phyloP scores from a whole-genome alignment of 2,329 filamentous ascomycete genomes.

The Clonostachys byssicola region DNA sequence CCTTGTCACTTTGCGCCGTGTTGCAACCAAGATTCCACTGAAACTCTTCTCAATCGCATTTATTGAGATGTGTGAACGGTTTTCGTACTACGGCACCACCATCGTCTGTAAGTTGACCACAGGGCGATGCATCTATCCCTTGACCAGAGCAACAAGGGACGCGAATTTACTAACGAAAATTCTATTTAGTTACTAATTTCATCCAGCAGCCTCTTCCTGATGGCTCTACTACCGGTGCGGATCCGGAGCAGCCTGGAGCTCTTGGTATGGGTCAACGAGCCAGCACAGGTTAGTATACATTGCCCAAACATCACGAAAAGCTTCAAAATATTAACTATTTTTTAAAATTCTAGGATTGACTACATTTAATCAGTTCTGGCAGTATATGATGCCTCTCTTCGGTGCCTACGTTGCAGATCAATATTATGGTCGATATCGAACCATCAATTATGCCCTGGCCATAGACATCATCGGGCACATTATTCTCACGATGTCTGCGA shows the following conservation, averaged over 20 bases:
- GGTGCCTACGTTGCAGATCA: conserved; percentile 47
- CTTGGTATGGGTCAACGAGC: conserved; percentile 54
- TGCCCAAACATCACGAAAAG: not conserved
- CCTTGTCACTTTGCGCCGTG: conserved; percentile 43
- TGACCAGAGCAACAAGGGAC: not conserved
- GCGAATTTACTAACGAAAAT: too few species aligned
- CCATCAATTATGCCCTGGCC: conserved; percentile 58
- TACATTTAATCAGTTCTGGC: conserved; percentile 43
- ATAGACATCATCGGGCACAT: conserved; percentile 62
- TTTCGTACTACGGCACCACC: conserved; percentile 67
- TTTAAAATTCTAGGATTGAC: not conserved
- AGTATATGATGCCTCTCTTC: conserved; percentile 54
- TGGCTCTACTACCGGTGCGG: conserved; percentile 50
- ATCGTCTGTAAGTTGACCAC: conserved; percentile 51
- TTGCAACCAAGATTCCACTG: conserved; percentile 54
- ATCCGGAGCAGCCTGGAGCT: conserved; percentile 41
- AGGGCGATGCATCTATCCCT: not conserved
- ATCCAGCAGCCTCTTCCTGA: conserved; percentile 53
- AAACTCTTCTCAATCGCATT: conserved; percentile 61
- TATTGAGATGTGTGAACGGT: conserved; percentile 67
- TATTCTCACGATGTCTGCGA: conserved; percentile 62
- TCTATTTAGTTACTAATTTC: conserved; percentile 49
- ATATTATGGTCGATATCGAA: conserved; percentile 65
- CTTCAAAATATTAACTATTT: not conserved
- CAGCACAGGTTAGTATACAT: conserved; percentile 24